phyloP scores from a whole-genome alignment of 1,139 yeast species.

The Blastobotrys apis region DNA sequence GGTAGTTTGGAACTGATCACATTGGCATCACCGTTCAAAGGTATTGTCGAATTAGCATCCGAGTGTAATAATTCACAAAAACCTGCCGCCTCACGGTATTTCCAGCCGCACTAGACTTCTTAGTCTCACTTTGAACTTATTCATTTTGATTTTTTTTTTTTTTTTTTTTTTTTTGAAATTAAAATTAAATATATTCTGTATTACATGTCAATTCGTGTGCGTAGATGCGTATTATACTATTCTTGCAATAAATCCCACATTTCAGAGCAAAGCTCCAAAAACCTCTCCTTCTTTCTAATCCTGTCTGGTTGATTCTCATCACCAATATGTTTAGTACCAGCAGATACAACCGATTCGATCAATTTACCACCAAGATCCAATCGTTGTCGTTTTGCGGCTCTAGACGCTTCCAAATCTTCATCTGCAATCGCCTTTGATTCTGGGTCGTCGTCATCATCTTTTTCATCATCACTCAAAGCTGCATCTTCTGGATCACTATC shows the following conservation, averaged over 20 bases:
- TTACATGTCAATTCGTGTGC: too few relatives aligned
- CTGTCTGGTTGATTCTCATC: neutral
- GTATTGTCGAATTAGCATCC: too few relatives aligned
- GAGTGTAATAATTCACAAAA: too few relatives aligned
- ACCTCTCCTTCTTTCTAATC: conserved; percentile 23
- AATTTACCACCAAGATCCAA: conserved; percentile 7
- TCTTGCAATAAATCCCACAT: conserved; percentile 32
- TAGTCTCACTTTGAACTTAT: too few relatives aligned
- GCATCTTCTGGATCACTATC: conserved; percentile 31
- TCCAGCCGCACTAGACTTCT: too few relatives aligned
- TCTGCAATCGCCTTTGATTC: conserved; percentile 13
- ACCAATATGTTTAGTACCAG: neutral
- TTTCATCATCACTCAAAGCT: conserved; percentile 29
- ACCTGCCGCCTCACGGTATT: too few relatives aligned
- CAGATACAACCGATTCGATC: neutral
- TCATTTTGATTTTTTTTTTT: neutral
- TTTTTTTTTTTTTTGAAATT: neutral
- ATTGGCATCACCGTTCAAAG: too few relatives aligned
- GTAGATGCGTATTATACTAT: neutral
- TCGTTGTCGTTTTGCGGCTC: conserved; percentile 15
- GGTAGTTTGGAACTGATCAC: too few relatives aligned
- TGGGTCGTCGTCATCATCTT: conserved; percentile 8
- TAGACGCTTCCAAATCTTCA: conserved; percentile 12
- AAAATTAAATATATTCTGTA: too few relatives aligned
- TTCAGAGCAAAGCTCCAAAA: conserved; percentile 31